Conservation (phyloP, 2,329 filamentous ascomycete species). For the Orbilia quercus region DNA sequence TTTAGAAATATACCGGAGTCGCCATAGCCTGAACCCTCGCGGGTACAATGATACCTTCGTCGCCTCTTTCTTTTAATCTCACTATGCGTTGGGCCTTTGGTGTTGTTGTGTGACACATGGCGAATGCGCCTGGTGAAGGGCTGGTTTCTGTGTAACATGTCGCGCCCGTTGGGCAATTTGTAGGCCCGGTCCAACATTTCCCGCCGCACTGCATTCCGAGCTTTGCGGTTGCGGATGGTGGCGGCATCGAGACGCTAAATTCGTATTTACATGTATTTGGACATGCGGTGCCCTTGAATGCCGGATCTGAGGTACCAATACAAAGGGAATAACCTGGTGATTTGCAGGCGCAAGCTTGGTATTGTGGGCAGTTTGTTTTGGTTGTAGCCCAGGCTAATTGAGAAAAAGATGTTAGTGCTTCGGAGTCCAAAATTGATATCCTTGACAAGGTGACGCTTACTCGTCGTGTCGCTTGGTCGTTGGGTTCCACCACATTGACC, state of each 20-base stretch:
- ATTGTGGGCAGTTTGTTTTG: conserved; percentile 33
- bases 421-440: background rate
- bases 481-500: conserved; percentile 49
- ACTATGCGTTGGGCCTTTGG: conserved; percentile 12
- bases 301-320: conserved; percentile 13
- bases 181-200: conserved; percentile 49
- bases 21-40: conserved; percentile 45
- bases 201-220: conserved; percentile 49
- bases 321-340: conserved; percentile 26
- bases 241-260: conserved; percentile 19
- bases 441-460: conserved; percentile 9
- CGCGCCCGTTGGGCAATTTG: conserved; percentile 38
- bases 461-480: conserved; percentile 2
- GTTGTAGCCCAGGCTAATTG: conserved; percentile 24
- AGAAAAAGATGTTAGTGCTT: background rate
- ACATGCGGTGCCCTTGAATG: conserved; percentile 24
- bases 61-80: conserved; percentile 25
- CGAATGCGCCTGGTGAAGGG: conserved; percentile 35
- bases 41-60: conserved; percentile 42
- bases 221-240: conserved; percentile 40
- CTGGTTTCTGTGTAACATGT: conserved; percentile 40
- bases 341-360: conserved; percentile 37
- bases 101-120: conserved; percentile 40
- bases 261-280: conserved; percentile 38
- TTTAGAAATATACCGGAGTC: conserved; percentile 37